phyloP scores from a whole-genome alignment of 2,329 filamentous ascomycete species.

The Botrytis hyacinthi region DNA sequence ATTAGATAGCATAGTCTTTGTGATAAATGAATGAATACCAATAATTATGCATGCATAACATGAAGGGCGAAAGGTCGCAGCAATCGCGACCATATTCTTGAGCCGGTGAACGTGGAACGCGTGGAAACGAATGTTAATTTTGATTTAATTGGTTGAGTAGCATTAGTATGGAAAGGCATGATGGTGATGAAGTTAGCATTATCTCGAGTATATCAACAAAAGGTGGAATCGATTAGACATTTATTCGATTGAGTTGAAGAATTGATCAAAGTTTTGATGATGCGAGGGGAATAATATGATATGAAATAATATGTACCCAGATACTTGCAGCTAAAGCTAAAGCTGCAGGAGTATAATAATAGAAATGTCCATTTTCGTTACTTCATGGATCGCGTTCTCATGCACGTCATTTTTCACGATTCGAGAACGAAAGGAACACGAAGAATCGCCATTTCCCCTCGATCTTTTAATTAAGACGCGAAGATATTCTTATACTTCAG shows the following conservation, averaged over 20 bases:
- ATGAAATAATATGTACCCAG: background rate
- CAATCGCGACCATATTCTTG: background rate
- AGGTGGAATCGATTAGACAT: background rate
- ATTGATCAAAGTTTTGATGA: background rate
- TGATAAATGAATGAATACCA: constrained; percentile 4
- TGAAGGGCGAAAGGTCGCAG: constrained; percentile 6
- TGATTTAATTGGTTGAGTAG: background rate
- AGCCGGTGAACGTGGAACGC: background rate
- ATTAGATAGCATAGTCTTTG: background rate
- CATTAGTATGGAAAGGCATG: background rate
- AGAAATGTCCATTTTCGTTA: background rate
- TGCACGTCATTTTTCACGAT: constrained; percentile 2
- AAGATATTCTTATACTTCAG: background rate
- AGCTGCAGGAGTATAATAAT: constrained; percentile 2
- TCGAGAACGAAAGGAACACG: background rate
- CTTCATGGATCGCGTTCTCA: background rate
- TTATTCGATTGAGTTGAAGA: background rate
- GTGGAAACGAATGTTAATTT: background rate
- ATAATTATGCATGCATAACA: constrained; percentile 8
- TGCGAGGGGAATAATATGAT: background rate
- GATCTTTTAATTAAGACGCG: background rate
- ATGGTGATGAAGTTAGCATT: background rate
- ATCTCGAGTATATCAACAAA: background rate
- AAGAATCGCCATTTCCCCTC: background rate
- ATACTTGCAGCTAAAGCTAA: background rate